phyloP scores from a whole-genome alignment of 345 rosid species.

The Dipteronia sinensis region DNA sequence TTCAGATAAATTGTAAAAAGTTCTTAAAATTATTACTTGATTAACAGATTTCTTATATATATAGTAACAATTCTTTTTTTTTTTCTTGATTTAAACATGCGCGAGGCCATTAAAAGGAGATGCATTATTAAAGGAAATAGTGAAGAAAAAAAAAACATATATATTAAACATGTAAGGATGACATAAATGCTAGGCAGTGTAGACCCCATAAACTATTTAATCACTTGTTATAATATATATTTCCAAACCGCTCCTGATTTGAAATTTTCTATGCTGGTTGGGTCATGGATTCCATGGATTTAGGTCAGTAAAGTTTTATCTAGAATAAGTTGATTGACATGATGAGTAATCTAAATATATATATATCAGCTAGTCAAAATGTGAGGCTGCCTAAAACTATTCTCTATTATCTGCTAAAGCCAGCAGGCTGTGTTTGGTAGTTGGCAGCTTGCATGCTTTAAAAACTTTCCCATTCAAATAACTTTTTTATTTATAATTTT shows the following conservation, averaged over 20 bases:
- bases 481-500: neutral
- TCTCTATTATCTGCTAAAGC: neutral
- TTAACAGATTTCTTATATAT: no score
- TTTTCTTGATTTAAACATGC: constrained; percentile 22
- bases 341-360: neutral
- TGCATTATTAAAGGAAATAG: neutral
- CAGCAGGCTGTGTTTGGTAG: constrained; percentile 8
- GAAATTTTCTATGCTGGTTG: neutral
- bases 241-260: constrained; percentile 21
- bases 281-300: neutral
- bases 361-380: constrained; percentile 6
- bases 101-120: no score
- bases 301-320: constrained; percentile 3
- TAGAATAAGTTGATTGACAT: neutral
- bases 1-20: no score
- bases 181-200: constrained; percentile 48
- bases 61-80: no score
- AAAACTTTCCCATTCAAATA: neutral
- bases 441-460: constrained; percentile 10
- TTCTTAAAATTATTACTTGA: no score
- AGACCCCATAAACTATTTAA: constrained; percentile 33
- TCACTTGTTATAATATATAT: constrained; percentile 21
- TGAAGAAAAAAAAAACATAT: neutral
- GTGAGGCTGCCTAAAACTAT: constrained; percentile 9
- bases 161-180: constrained; percentile 13